Evolutionary conservation across 352 stramenopile genomes (phyloP), one percentile per base, ranked within the genome.

Genomic region (Globisporangium cederbergense): DNA sequence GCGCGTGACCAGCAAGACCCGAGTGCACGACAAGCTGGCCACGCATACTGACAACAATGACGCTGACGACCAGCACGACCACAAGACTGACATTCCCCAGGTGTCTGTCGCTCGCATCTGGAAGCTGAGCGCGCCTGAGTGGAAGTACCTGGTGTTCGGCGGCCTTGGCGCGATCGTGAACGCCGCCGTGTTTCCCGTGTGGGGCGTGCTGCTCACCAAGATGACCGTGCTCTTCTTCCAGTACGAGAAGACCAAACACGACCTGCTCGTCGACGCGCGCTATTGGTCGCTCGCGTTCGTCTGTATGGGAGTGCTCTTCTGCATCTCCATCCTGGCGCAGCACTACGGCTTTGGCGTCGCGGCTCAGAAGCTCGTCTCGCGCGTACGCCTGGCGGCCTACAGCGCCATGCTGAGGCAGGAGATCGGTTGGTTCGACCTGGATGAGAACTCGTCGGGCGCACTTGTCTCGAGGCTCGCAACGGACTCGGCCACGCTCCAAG

Each of bases 401-500:
- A n/a, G 58, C 14, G 66, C 74, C 2, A 93, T 95, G 67, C 66
- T 96, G 32, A 60, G 62, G 2, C 86, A 92, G 58, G 81, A 95
- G 40, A 68, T 92, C 28, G 81, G 70, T 4, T 95, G 81, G 78
- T 94, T 91, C 50, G 85, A 95, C 53, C 28, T 65, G 25, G 66
- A 83, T 11, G 64, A 76, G 11, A 89, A 93, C 66, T 68, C 74
- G 1, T 76, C 81, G 1, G 85, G 86, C 0, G 82, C 82, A 0
- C 71, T 96, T 3, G 77, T 86, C 0, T 69, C 76, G 32, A 71
- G 83, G 0, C 75, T 96, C 7, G 71, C 86, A 1, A 88, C 76
- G 0, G 88, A 96, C 64, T 85, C 82, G 10, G 77, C 83, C 11
- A 72, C 84, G 9, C 77, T 96, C 0, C 89, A 95, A 58, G 74